Base-by-base conservation (phyloP, 1,284 basidiomycete genomes). In the Heterobasidion annosum region DNA sequence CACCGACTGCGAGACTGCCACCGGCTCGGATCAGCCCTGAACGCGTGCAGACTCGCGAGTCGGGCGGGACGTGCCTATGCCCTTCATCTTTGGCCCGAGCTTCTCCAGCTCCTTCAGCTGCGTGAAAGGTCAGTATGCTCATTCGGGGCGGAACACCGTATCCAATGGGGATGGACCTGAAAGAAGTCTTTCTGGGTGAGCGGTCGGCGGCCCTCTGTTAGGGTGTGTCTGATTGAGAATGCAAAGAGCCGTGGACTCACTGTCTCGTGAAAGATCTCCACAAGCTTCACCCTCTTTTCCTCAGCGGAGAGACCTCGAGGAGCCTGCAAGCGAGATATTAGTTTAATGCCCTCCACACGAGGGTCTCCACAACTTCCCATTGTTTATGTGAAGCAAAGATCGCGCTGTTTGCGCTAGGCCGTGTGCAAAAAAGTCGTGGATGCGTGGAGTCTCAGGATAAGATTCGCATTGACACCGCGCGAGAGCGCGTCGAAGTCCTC, bases 81-180 rank as follows among this genome's bases (percentile, higher is more conserved):
- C 91, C 64, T 94, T 93, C 72, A 86, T 75, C 67, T 93, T 93
- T 33, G 85, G 82, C 1, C 77, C 85, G 5, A 87, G 74, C 65
- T 93, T 95, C 69, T 95, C 92, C 16, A 95, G 75, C 62, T 95
- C 93, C 65, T 93, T 94, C 50, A 95, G 75, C 79, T 92, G 50
- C 25, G 33, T 8, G 32, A 15, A 12, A 3, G 4, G 37, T 40
- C 37, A 40, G 37, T 40, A 40, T 8, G 8, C 25, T 25, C 25
- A 5, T 25, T 4, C 25, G 25, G 25, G 25, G 25, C 25, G 25
- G 25, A 25, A 25, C 25, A 25, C 25, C 25, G 25, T 25, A 25
- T 25, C 25, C 25, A 25, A 49, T n/a, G n/a, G 19, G 15, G 19
- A 32, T 25, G n/a, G 5, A 81, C 88, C 73, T 91, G 88, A 66